Evolutionary conservation across 1,139 yeast genomes (phyloP).

Genomic region (Candida sp.): DNA sequence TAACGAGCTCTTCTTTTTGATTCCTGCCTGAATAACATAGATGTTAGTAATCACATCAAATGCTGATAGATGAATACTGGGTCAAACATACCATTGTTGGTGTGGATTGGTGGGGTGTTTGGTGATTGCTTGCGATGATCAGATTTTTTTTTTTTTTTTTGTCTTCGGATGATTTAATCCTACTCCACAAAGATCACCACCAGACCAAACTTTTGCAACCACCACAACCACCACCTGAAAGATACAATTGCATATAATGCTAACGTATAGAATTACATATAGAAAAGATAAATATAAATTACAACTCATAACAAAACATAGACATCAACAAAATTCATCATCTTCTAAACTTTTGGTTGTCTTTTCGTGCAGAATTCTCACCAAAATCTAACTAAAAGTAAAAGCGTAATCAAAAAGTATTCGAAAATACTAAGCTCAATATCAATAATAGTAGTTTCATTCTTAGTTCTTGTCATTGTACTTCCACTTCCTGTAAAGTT

Average conservation of each 20-base stretch:
- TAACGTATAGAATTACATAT: not conserved
- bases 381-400: slow-evolving; percentile 1
- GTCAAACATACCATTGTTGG: slow-evolving; percentile 2
- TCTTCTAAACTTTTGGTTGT: no score
- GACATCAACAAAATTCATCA: no score
- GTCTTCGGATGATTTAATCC: not conserved
- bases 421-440: not conserved
- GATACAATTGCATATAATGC: not conserved
- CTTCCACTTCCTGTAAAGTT: not conserved
- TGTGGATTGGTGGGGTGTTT: not conserved
- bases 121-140: slow-evolving; percentile 1
- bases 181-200: not conserved
- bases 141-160: slow-evolving; percentile 4
- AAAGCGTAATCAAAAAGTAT: not conserved
- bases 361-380: not conserved
- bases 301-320: not conserved
- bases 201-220: not conserved
- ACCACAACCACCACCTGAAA: not conserved
- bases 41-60: not conserved
- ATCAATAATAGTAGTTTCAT: not conserved
- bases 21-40: slow-evolving; percentile 24
- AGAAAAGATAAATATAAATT: not conserved
- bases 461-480: not conserved
- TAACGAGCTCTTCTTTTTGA: slow-evolving; percentile 41
- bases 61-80: no score